Percentiles rank a stretch among this genome's conserved stretches.
phyloP scores from a whole-genome alignment of 371 early-diverging fungal species.

The Mortierella sp. region DNA sequence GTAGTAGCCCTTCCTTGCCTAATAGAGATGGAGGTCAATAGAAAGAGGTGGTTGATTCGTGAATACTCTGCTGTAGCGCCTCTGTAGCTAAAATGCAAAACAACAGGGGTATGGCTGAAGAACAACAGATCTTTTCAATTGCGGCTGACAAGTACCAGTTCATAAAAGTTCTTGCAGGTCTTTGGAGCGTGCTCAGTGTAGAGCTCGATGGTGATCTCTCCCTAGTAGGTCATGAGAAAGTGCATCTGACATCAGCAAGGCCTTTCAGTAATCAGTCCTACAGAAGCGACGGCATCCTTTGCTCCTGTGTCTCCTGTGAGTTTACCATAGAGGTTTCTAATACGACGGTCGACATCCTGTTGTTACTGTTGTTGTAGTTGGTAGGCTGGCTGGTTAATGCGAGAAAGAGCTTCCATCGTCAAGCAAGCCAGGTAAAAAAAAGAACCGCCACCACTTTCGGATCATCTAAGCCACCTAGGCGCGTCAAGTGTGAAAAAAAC shows the following conservation, averaged over 20 bases:
- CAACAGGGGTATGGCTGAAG: not conserved
- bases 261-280: not conserved
- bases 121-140: not conserved
- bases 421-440: not conserved
- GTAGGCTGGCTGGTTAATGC: not conserved
- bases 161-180: constrained; percentile 85
- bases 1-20: constrained; percentile 79
- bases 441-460: constrained; percentile 11
- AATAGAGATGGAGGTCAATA: not conserved
- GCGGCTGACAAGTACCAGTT: constrained; percentile 63
- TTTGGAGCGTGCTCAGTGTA: constrained; percentile 82
- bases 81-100: not conserved
- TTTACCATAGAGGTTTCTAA: constrained; percentile 73
- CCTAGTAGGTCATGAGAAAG: constrained; percentile 45
- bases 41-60: not conserved
- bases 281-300: not conserved
- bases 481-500: not conserved
- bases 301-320: not conserved
- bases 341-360: constrained; percentile 61
- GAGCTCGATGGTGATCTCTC: constrained; percentile 74
- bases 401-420: not conserved
- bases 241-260: not conserved
- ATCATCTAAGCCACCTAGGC: constrained; percentile 18
- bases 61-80: not conserved
- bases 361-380: constrained; percentile 5